These are phyloP conservation scores for Metarhizium sp. DNA, from an alignment of 2,329 filamentous ascomycete species.

Conservation along the genomic window DNA sequence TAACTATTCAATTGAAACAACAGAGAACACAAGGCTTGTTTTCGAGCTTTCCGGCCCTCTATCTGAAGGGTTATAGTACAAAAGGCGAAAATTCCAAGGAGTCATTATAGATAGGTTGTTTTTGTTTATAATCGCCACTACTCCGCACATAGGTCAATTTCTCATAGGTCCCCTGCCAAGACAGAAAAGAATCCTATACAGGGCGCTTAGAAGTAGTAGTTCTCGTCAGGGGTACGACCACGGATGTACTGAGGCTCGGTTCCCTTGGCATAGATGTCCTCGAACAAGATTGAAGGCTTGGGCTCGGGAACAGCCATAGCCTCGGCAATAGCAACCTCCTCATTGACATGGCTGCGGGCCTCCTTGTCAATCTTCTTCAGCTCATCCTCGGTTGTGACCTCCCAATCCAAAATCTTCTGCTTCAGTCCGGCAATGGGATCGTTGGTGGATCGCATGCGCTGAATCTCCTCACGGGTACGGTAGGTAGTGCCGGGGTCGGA, in stretches of 20 bases:
- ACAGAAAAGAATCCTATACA: neutral
- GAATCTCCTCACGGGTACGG: constrained; percentile 97
- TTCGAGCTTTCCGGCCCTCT: constrained; percentile 12
- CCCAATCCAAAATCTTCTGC: constrained; percentile 97
- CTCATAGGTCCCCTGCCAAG: neutral
- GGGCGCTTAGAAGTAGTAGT: constrained; percentile 65
- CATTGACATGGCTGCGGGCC: constrained; percentile 74
- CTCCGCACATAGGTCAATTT: neutral
- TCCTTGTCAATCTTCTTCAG: constrained; percentile 95
- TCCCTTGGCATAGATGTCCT: constrained; percentile 91
- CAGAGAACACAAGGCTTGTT: constrained; percentile 11
- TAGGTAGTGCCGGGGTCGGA: constrained; percentile 98
- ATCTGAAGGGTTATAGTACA: constrained; percentile 15
- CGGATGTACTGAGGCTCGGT: constrained; percentile 82
- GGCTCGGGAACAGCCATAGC: constrained; percentile 73
- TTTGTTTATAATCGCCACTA: neutral
- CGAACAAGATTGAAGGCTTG: constrained; percentile 75
- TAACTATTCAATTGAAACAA: neutral
- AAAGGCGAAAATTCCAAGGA: constrained; percentile 17
- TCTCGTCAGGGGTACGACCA: constrained; percentile 84
- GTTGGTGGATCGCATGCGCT: constrained; percentile 98
- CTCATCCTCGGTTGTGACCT: constrained; percentile 83
- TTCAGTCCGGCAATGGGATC: constrained; percentile 97
- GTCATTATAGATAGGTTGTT: constrained; percentile 20
- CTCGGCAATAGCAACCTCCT: constrained; percentile 85